Conservation (phyloP, 2,329 filamentous ascomycete species). For the Monascus ruber region DNA sequence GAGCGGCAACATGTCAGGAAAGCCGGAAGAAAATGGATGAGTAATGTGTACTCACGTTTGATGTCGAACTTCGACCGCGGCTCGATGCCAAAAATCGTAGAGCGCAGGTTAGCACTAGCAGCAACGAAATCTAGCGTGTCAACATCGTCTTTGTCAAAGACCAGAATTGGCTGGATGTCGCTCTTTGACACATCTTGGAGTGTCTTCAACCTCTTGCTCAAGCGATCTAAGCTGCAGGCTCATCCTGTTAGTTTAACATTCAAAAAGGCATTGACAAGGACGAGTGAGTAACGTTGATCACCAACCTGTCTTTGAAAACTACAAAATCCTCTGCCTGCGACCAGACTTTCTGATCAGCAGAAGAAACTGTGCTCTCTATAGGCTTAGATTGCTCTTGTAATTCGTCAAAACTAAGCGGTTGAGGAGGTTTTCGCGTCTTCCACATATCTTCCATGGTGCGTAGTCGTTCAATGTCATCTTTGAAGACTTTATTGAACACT, state of each 20-base stretch:
- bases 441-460: slow-evolving; percentile 92
- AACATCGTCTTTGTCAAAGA: slow-evolving; percentile 92
- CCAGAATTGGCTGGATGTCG: slow-evolving; percentile 48
- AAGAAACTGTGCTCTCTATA: slow-evolving; percentile 42
- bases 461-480: slow-evolving; percentile 69
- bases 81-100: slow-evolving; percentile 79
- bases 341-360: slow-evolving; percentile 68
- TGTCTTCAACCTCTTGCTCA: slow-evolving; percentile 62
- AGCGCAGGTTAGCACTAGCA: slow-evolving; percentile 79
- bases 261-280: not conserved
- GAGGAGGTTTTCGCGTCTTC: slow-evolving; percentile 67
- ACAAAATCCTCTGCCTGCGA: slow-evolving; percentile 69
- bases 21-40: not conserved
- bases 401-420: slow-evolving; percentile 57
- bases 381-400: slow-evolving; percentile 44
- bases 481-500: slow-evolving; percentile 90
- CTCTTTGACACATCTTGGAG: slow-evolving; percentile 44
- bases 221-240: slow-evolving; percentile 49
- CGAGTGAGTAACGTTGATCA: not conserved
- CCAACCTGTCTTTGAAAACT: slow-evolving; percentile 67
- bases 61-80: slow-evolving; percentile 86
- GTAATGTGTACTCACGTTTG: slow-evolving; percentile 46
- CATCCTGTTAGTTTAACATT: slow-evolving; percentile 5
- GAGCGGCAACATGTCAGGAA: not conserved
- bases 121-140: slow-evolving; percentile 94